phyloP scores from a whole-genome alignment of 2,329 filamentous ascomycete genomes.

The Botryosphaeria dothidea region DNA sequence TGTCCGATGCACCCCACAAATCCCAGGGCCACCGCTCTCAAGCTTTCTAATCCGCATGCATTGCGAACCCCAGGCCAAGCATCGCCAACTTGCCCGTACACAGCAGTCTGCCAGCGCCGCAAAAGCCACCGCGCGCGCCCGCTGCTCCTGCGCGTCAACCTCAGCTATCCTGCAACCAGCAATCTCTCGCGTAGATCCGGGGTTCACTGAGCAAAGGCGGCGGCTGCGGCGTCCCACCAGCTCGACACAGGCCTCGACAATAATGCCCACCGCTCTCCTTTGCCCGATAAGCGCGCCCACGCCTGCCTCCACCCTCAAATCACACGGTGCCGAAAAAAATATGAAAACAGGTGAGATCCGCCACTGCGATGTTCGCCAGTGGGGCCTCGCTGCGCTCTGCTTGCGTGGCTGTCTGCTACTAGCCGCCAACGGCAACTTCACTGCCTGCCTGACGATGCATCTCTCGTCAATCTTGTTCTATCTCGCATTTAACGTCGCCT shows the following conservation, averaged over 20 bases:
- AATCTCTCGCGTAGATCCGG: neutral
- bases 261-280: constrained; percentile 4
- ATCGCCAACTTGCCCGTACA: neutral
- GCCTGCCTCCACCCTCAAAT: neutral
- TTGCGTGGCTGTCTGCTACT: neutral
- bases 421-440: neutral
- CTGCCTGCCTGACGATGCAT: neutral
- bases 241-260: too few relatives aligned
- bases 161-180: constrained; percentile 11
- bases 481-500: neutral
- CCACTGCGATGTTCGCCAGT: neutral
- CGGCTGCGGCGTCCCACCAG: too few relatives aligned
- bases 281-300: neutral
- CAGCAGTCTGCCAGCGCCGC: neutral
- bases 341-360: neutral
- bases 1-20: constrained; percentile 15
- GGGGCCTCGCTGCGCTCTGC: neutral
- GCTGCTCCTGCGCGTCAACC: neutral
- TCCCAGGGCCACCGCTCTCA: neutral
- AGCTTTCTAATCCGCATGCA: neutral
- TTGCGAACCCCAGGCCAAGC: neutral
- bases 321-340: neutral
- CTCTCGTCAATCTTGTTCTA: neutral
- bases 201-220: neutral
- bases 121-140: constrained; percentile 6